phyloP scores from a whole-genome alignment of 2,329 filamentous ascomycete species.

The Aspergillus udagawae region DNA sequence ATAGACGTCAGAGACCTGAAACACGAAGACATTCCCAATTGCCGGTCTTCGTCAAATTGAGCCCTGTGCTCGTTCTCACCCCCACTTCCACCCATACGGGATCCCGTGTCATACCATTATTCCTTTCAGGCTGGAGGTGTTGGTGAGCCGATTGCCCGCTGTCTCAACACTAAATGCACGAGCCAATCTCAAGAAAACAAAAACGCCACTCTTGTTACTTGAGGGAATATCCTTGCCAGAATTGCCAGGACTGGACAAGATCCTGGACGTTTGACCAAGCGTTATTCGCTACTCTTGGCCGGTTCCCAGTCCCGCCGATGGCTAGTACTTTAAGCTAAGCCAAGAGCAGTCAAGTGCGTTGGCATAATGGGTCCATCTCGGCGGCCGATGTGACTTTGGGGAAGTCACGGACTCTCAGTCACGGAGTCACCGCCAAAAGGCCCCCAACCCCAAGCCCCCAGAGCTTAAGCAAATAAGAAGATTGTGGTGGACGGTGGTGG shows the following conservation, averaged over 20 bases:
- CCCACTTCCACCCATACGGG: neutral
- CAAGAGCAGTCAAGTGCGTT: neutral
- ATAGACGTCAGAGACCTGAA: neutral
- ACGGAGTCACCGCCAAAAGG: no score
- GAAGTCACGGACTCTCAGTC: neutral
- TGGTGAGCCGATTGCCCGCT: neutral
- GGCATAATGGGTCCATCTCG: neutral
- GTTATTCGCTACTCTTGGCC: slow-evolving; percentile 7
- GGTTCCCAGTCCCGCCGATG: neutral
- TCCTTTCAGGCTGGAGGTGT: neutral
- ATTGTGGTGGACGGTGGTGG: neutral
- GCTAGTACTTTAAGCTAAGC: neutral
- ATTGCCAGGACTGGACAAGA: neutral
- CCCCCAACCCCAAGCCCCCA: no score
- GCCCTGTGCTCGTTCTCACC: neutral
- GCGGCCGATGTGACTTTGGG: neutral
- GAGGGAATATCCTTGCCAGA: neutral
- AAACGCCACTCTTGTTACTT: neutral
- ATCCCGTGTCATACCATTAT: neutral
- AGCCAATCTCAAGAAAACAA: neutral
- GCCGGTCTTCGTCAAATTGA: neutral
- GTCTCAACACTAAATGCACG: neutral
- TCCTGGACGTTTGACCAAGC: neutral
- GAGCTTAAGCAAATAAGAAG: neutral
- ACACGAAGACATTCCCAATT: neutral